A percentile compares a stretch with the other conserved stretches of the same genome.
Evolutionary conservation across 1,139 yeast species (phyloP).

Genomic region (Pneumocystis sp.): DNA sequence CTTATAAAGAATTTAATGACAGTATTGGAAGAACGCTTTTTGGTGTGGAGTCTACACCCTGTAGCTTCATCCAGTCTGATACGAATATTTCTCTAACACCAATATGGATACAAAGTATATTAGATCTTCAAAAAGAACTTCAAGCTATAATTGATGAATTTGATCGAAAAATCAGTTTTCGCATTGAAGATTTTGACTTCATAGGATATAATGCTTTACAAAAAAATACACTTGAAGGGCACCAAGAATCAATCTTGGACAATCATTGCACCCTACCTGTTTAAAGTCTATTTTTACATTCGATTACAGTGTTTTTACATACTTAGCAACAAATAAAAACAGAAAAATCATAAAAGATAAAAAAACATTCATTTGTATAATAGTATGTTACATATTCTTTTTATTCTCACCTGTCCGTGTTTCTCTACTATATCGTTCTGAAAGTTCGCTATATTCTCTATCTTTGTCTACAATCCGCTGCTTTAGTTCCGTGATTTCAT

Average conservation of each 20-base stretch:
- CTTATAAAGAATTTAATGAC: background rate
- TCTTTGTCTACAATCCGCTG: background rate
- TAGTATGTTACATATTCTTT: background rate
- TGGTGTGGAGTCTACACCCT: background rate
- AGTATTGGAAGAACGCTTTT: background rate
- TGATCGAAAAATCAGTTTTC: background rate
- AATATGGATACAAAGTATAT: background rate
- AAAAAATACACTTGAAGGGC: background rate
- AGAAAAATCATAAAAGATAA: background rate
- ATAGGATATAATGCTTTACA: background rate
- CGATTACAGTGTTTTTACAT: background rate
- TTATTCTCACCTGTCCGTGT: background rate
- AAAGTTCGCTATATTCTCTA: background rate
- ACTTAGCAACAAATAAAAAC: background rate
- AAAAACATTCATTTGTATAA: background rate
- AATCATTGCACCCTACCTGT: background rate
- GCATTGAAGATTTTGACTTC: background rate
- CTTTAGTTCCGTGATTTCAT: background rate
- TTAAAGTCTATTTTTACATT: background rate
- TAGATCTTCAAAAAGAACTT: background rate
- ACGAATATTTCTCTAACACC: background rate
- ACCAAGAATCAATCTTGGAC: background rate
- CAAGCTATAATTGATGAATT: background rate
- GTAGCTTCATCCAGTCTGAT: background rate
- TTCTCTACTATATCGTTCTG: background rate